Conservation (phyloP, 208 protist species). For the Leishmania mexicana region DNA sequence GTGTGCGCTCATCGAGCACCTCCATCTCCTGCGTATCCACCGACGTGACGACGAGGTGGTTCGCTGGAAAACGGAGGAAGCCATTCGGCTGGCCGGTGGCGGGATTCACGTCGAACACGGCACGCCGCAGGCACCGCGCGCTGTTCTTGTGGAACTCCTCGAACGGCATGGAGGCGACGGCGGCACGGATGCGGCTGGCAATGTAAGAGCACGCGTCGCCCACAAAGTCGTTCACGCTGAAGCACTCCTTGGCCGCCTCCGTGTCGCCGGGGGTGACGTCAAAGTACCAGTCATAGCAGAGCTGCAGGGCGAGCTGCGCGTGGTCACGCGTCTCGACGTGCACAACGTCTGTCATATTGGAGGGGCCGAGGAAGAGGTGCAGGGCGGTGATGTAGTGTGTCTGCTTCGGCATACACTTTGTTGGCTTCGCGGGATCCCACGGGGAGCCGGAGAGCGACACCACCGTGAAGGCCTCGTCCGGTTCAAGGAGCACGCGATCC, state of each 20-base stretch:
- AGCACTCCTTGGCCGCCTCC: conserved; percentile 61
- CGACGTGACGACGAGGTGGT: conserved; percentile 94
- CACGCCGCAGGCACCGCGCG: conserved; percentile 54
- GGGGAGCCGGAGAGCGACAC: conserved; percentile 89
- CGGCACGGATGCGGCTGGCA: conserved; percentile 83
- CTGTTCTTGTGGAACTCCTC: conserved; percentile 91
- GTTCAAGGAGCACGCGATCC: conserved; percentile 73
- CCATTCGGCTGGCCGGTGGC: conserved; percentile 42
- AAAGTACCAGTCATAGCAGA: conserved; percentile 93
- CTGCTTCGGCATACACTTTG: conserved; percentile 76
- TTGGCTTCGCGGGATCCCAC: conserved; percentile 82
- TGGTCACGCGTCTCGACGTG: conserved; percentile 90
- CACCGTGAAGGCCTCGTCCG: conserved; percentile 87
- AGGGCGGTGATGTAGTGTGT: conserved; percentile 68
- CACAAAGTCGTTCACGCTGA: conserved; percentile 87
- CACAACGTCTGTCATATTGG: conserved; percentile 95
- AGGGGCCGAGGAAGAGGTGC: conserved; percentile 92
- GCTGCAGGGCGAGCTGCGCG: conserved; percentile 81
- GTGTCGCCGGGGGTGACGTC: conserved; percentile 65
- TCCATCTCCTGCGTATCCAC: conserved; percentile 96
- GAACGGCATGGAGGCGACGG: conserved; percentile 79
- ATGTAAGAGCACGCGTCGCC: conserved; percentile 86
- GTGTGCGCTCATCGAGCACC: conserved; percentile 94
- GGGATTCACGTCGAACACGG: conserved; percentile 85
- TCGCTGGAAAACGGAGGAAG: conserved; percentile 87